phyloP scores from a whole-genome alignment of 306 rosid species.

The Delonix regia region DNA sequence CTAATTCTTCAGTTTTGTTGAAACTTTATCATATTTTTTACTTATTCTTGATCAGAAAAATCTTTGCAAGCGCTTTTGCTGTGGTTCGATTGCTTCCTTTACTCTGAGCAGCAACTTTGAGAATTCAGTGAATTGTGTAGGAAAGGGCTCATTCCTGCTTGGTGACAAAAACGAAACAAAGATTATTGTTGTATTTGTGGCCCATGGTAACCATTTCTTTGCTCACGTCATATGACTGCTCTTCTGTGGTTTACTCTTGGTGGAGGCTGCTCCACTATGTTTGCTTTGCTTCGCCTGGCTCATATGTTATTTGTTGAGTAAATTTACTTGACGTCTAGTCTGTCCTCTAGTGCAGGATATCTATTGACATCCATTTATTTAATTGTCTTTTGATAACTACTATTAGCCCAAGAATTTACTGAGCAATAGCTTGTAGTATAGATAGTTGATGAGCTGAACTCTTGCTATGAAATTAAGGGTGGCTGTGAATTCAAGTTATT shows the following conservation, averaged over 20 bases:
- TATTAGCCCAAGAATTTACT: neutral
- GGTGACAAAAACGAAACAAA: conserved; percentile 40
- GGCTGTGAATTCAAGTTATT: neutral
- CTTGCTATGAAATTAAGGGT: neutral
- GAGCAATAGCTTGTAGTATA: neutral
- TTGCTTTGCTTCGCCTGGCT: neutral
- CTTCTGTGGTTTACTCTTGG: neutral
- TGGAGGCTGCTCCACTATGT: neutral
- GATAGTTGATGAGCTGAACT: neutral
- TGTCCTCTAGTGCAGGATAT: neutral
- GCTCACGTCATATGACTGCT: neutral
- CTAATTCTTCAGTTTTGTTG: neutral
- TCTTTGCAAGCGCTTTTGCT: conserved; percentile 42
- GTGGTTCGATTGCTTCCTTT: conserved; percentile 33
- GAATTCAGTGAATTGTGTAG: conserved; percentile 31
- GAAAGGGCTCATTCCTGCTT: conserved; percentile 32
- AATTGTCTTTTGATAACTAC: neutral
- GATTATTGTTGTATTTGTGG: conserved; percentile 32
- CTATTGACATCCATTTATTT: neutral
- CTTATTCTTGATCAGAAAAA: conserved; percentile 18
- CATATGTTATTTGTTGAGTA: neutral
- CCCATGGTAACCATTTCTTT: conserved; percentile 57
- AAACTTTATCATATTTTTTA: neutral
- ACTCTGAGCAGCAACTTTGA: conserved; percentile 33
- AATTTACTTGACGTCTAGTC: neutral